Evolutionary conservation across 2,329 filamentous ascomycete species (phyloP).

Genomic region (Phyllosticta capitalensis): DNA sequence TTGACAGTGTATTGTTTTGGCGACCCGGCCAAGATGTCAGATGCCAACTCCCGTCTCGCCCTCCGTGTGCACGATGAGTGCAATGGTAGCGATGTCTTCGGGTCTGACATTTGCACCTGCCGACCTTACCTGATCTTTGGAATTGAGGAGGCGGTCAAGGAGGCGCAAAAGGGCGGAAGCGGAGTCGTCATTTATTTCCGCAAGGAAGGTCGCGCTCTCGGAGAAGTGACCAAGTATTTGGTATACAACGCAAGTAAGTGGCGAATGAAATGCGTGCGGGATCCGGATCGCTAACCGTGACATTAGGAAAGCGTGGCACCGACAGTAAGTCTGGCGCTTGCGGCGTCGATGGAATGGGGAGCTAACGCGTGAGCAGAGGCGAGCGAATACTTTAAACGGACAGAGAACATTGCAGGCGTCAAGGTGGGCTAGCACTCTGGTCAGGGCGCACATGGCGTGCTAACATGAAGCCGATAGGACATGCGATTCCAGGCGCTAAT

Average conservation of each 20-base stretch:
- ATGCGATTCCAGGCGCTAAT: slow-evolving; percentile 98
- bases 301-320: slow-evolving; percentile 55
- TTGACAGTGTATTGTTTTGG: slow-evolving; percentile 96
- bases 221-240: slow-evolving; percentile 84
- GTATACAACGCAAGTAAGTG: slow-evolving; percentile 59
- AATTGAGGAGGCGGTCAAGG: slow-evolving; percentile 93
- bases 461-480: slow-evolving; percentile 28
- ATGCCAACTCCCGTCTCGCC: slow-evolving; percentile 70
- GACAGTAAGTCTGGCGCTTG: slow-evolving; percentile 37
- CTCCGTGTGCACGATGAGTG: slow-evolving; percentile 82
- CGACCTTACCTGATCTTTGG: slow-evolving; percentile 93
- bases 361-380: slow-evolving; percentile 33
- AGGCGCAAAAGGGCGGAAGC: slow-evolving; percentile 86
- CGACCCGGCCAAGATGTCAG: slow-evolving; percentile 86
- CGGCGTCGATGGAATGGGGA: slow-evolving; percentile 17
- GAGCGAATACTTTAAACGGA: slow-evolving; percentile 90
- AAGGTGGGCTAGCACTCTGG: slow-evolving; percentile 37
- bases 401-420: slow-evolving; percentile 96
- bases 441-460: slow-evolving; percentile 12
- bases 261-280: not conserved
- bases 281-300: not conserved
- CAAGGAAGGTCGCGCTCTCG: slow-evolving; percentile 89
- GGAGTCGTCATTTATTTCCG: slow-evolving; percentile 98
- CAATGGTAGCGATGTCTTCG: slow-evolving; percentile 95
- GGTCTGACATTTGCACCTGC: slow-evolving; percentile 96